Evolutionary conservation across 257 asterid genomes (phyloP).

Genomic region (Solanum bulbocastanum): DNA sequence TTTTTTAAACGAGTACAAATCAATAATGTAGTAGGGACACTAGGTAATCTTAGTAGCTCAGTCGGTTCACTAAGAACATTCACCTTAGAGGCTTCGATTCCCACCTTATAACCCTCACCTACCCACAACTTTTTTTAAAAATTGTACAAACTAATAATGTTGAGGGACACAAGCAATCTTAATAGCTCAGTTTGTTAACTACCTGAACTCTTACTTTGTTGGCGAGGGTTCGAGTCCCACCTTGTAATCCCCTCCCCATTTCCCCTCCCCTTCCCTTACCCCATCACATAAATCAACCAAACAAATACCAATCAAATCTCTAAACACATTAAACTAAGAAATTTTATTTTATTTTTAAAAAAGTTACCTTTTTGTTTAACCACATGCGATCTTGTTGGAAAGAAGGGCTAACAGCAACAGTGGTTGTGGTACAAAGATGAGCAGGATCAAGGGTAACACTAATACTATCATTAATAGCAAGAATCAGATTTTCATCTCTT

Average conservation of each 20-base stretch:
- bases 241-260: neutral
- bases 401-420: constrained; percentile 88
- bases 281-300: neutral
- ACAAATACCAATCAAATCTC: neutral
- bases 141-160: neutral
- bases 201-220: neutral
- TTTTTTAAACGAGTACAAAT: neutral
- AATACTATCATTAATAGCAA: constrained; percentile 89
- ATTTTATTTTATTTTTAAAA: accelerated
- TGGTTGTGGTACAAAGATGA: constrained; percentile 96
- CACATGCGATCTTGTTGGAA: constrained; percentile 79
- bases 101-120: neutral
- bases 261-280: neutral
- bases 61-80: neutral
- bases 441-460: constrained; percentile 95
- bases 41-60: neutral
- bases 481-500: constrained; percentile 67
- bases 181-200: neutral
- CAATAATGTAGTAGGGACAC: no score
- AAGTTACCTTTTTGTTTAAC: constrained; percentile 80
- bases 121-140: neutral
- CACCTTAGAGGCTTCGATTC: neutral
- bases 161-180: neutral
- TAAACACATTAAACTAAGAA: neutral
- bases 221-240: neutral